These are phyloP conservation scores for Colletotrichum navitas DNA, from an alignment of 2,329 filamentous ascomycete species.

Conservation along the genomic window DNA sequence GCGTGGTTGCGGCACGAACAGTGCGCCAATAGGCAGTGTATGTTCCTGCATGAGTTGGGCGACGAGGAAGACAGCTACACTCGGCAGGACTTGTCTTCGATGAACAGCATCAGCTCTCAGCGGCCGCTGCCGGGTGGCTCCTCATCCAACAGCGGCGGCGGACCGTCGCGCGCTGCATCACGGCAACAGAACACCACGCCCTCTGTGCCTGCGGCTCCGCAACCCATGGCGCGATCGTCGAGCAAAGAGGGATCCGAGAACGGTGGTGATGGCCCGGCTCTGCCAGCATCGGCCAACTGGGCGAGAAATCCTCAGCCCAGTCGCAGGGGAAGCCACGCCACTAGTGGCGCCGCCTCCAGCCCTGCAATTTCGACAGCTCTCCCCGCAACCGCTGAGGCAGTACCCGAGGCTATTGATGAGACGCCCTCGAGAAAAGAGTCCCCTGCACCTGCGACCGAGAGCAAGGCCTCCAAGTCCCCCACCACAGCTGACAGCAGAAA, in stretches of 20 bases:
- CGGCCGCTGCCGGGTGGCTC: slow-evolving; percentile 65
- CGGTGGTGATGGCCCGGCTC: slow-evolving; percentile 84
- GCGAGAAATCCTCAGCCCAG: slow-evolving; percentile 78
- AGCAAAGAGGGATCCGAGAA: slow-evolving; percentile 82
- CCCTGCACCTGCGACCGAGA: slow-evolving; percentile 39
- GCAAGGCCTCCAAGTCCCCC: slow-evolving; percentile 11
- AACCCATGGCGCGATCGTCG: slow-evolving; percentile 80
- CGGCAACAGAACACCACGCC: slow-evolving; percentile 61
- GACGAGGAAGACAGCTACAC: slow-evolving; percentile 98
- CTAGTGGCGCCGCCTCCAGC: slow-evolving; percentile 84
- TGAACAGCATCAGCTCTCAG: slow-evolving; percentile 90
- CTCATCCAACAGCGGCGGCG: slow-evolving; percentile 51
- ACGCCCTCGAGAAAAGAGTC: slow-evolving; percentile 51
- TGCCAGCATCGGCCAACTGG: slow-evolving; percentile 95
- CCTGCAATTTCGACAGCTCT: slow-evolving; percentile 76
- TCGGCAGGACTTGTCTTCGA: slow-evolving; percentile 91
- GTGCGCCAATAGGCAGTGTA: slow-evolving; percentile 96
- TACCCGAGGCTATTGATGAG: slow-evolving; percentile 59
- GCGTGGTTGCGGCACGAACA: slow-evolving; percentile 94
- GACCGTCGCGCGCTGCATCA: slow-evolving; percentile 66
- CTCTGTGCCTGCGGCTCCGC: slow-evolving; percentile 57
- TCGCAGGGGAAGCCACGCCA: slow-evolving; percentile 82
- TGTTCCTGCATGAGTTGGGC: slow-evolving; percentile 98
- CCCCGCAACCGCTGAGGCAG: slow-evolving; percentile 65
- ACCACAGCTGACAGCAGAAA: slow-evolving; percentile 18